These are phyloP conservation scores for Myxozyma nipponensis DNA, from an alignment of 805 yeast species.

Conservation along the genomic window DNA sequence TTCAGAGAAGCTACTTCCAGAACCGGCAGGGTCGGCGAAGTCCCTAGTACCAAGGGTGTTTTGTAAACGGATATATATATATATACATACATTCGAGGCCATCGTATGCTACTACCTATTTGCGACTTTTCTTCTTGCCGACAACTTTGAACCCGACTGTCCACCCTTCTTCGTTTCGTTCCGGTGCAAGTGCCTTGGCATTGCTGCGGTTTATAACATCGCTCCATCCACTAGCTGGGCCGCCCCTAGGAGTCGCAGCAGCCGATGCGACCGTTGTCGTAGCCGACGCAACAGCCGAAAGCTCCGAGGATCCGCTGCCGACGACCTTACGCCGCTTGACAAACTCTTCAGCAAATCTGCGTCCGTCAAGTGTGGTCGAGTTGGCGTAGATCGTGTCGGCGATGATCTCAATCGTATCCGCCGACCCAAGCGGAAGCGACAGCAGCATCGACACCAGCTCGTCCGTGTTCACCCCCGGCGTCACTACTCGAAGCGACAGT, in stretches of 20 bases:
- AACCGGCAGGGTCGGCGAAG: constrained; percentile 76
- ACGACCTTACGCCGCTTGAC: constrained; percentile 69
- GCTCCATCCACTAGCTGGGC: constrained; percentile 26
- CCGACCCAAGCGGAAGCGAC: constrained; percentile 60
- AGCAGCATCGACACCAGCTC: constrained; percentile 77
- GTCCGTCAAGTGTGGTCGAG: constrained; percentile 87
- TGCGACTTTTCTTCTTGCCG: constrained; percentile 47
- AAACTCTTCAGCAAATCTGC: constrained; percentile 89
- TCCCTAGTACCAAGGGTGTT: constrained; percentile 96
- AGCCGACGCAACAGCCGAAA: constrained; percentile 27
- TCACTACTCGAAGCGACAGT: constrained; percentile 46
- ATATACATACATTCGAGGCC: neutral
- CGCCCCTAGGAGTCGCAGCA: constrained; percentile 26
- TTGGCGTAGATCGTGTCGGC: constrained; percentile 89
- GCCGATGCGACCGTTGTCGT: neutral
- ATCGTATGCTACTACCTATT: too few species aligned
- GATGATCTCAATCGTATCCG: constrained; percentile 77
- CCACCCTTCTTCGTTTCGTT: constrained; percentile 36
- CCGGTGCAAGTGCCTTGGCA: constrained; percentile 17
- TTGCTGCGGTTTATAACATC: constrained; percentile 24
- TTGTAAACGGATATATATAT: constrained; percentile 36
- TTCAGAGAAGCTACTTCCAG: constrained; percentile 76
- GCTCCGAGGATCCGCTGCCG: constrained; percentile 48
- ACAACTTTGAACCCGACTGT: constrained; percentile 56
- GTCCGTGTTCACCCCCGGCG: constrained; percentile 63